Base-by-base conservation (phyloP, 2,329 filamentous ascomycete species). In the Keithomyces neogunnii region DNA sequence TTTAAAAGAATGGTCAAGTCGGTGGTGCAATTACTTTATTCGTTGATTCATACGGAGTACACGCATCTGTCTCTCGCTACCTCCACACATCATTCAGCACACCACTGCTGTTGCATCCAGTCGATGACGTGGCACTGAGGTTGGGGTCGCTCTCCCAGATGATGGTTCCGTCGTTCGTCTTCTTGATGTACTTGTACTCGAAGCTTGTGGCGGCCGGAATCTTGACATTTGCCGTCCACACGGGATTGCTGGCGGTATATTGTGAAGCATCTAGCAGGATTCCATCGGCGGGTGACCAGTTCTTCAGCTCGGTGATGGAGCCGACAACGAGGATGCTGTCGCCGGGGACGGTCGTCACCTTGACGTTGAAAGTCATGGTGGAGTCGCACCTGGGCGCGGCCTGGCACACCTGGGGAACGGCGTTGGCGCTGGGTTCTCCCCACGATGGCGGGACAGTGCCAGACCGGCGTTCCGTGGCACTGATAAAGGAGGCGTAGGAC, bases 401-500 rank as follows among this genome's bases (percentile, higher is more conserved):
- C 43, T 55, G 38, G 35, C 60, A 62, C 1, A 55, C 51, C 0
- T 47, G 5, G 0, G 60, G 60, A 2, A 59, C 53, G 3, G 50
- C 50, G 44, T 60, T 60, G 29, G 55, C 56, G 5, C 43, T 13
- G 19, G 19, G 49, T 47, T 62, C 60, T 8, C 62, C 73, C 81
- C 82, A 85, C 5, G 77, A 73, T 1, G 72, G 68, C 1, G 81
- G 78, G 6, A 81, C 65, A 7, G 75, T 59, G 8, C 73, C 73
- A 42, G 71, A 72, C 38, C 82, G 76, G 33, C 82, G 76, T 31
- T 75, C 73, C 7, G 71, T 68, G 11, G 77, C 76, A 1, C 82
- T 82, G 33, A 88, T 66, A 62, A 88, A 83, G 0, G 84, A 74
- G 2, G 83, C 82, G 57, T 86, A 87, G 0, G 82, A 86, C 84